Base-by-base conservation (phyloP, 148 eudicot species). In the Rhododendron vialii region DNA sequence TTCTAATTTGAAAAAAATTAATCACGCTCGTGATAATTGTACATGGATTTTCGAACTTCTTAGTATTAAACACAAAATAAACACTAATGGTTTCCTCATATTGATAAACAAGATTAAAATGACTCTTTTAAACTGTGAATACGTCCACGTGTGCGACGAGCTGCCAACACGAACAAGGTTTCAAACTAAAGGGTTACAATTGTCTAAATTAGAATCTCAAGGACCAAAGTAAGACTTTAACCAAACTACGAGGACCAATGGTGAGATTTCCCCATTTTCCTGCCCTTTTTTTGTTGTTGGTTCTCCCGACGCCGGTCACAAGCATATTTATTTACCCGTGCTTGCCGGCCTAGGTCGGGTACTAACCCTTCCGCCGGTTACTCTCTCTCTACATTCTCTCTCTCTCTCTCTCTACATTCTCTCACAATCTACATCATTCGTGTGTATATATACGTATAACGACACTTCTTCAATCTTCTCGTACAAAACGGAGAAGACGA, bases 281-380 rank as follows among this genome's bases (percentile, higher is more conserved):
- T 71, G 76, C 18, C 18, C 22, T 36, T 28, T 24, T 43, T 82
- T 13, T 15, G 30, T n/a, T 35, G 1, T 48, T 78, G 41, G 24
- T 28, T 26, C 38, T 50, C 35, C 33, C 6, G 48, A 18, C 71
- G 71, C 80, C 78, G 86, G 74, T 50, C 86, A 41, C 80, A 53
- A 65, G 79, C 47, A n/a, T 10, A 26, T 67, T 28, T 71, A 28
- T 43, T 80, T 80, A 38, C 73, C 48, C 84, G 80, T 30, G 71
- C 76, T 7, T 22, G 86, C 84, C 86, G 86, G 86, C 89, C 67
- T 20, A 41, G 41, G 84, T 84, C 79, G 71, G 86, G 73, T 51
- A 77, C 41, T 53, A 38, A 87, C 78, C 73, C 45, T 74, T 55
- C 75, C 83, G 84, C 89, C 84, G 84, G 84, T 84, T 80, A 50